These are phyloP conservation scores for Spathaspora arborariae DNA, from an alignment of 805 yeast genomes.

Conservation along the genomic window DNA sequence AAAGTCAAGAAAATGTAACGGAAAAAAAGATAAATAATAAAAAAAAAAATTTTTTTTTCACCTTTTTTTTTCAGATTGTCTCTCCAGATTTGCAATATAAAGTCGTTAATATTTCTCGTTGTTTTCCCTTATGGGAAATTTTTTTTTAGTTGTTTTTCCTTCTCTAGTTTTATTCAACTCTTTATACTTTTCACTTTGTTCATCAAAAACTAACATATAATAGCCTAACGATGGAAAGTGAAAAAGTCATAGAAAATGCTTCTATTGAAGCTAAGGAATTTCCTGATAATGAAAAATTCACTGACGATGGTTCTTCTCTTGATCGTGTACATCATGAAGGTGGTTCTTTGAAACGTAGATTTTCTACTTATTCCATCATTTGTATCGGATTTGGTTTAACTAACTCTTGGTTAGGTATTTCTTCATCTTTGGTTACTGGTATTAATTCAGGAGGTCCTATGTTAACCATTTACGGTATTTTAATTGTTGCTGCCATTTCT, in stretches of 20 bases:
- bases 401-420: slow-evolving; percentile 42
- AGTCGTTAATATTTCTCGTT: too few species aligned
- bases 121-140: too few species aligned
- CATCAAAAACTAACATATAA: neutral
- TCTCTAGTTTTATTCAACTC: neutral
- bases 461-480: slow-evolving; percentile 38
- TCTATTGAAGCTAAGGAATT: neutral
- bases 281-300: neutral
- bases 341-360: slow-evolving; percentile 23
- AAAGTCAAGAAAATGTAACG: too few species aligned
- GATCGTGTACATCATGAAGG: slow-evolving; percentile 3
- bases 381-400: slow-evolving; percentile 41
- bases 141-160: neutral
- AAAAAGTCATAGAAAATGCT: neutral
- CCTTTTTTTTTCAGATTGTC: too few species aligned
- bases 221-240: slow-evolving; percentile 2
- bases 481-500: slow-evolving; percentile 34
- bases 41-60: too few species aligned
- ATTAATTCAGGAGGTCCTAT: slow-evolving; percentile 41
- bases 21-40: too few species aligned
- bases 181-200: neutral
- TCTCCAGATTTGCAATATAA: too few species aligned
- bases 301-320: neutral
- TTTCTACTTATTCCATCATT: slow-evolving; percentile 36
- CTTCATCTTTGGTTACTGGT: slow-evolving; percentile 38